These are phyloP conservation scores for Podospora sp. DNA, from an alignment of 495 filamentous ascomycete genomes.

Conservation along the genomic window DNA sequence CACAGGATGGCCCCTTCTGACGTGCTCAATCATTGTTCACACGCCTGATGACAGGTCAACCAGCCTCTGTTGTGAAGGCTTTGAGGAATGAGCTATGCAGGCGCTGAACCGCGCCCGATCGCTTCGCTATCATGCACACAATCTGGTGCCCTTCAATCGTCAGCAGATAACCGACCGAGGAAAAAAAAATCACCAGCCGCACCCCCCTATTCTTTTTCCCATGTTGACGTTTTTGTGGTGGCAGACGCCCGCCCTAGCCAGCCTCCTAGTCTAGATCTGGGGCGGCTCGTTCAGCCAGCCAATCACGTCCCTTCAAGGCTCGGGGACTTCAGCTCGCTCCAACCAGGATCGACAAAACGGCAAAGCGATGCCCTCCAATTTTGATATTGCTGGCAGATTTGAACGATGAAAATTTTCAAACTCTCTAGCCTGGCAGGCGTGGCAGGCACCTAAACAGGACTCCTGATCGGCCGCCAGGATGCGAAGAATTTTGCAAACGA, in stretches of 20 bases:
- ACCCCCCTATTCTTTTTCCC: not conserved
- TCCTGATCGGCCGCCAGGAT: slow-evolving; percentile 1
- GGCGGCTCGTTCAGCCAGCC: not conserved
- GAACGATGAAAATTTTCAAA: not conserved
- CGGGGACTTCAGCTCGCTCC: slow-evolving; percentile 1
- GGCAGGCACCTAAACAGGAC: not conserved
- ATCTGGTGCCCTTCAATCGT: not conserved
- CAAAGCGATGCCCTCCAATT: not conserved
- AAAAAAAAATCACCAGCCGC: not conserved
- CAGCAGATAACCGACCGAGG: not conserved
- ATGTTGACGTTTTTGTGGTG: not conserved
- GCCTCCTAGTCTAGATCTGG: not conserved
- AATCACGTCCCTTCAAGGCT: not conserved
- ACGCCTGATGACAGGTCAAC: not conserved
- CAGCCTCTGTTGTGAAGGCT: not conserved
- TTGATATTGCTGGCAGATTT: not conserved
- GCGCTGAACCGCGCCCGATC: slow-evolving; percentile 18
- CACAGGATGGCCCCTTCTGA: not conserved
- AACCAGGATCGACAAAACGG: slow-evolving; percentile 3
- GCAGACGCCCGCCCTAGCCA: not conserved
- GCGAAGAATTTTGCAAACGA: not conserved
- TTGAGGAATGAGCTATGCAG: slow-evolving; percentile 5
- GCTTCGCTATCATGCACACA: slow-evolving; percentile 17
- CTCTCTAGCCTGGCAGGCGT: not conserved
- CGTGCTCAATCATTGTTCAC: slow-evolving; percentile 7